These are phyloP conservation scores for Boeremia lycopersici DNA, from an alignment of 2,329 filamentous ascomycete genomes.

Conservation along the genomic window DNA sequence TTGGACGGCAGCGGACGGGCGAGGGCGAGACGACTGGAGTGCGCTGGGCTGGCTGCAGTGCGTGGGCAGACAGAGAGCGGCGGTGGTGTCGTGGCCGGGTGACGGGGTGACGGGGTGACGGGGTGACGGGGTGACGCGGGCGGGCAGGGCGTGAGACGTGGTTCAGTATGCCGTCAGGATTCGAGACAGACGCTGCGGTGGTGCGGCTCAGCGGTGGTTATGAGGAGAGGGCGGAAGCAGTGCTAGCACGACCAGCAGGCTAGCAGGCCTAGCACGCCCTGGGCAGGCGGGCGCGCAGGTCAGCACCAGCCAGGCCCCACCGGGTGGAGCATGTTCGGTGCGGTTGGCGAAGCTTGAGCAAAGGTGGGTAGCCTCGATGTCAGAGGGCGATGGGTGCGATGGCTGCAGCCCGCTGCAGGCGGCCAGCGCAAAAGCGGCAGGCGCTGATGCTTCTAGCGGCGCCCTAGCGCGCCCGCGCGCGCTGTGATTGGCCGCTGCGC, in stretches of 20 bases:
- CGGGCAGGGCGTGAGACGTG: constrained; percentile 30
- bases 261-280: constrained; percentile 16
- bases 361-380: constrained; percentile 22
- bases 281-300: constrained; percentile 15
- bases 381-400: constrained; percentile 14
- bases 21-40: constrained; percentile 1
- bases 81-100: background rate
- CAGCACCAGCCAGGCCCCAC: constrained; percentile 27
- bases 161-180: constrained; percentile 23
- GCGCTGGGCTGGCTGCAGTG: background rate
- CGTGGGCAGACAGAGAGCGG: constrained; percentile 16
- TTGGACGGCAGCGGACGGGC: constrained; percentile 10
- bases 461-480: background rate
- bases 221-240: constrained; percentile 33
- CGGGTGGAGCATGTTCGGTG: constrained; percentile 18
- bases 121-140: constrained; percentile 13
- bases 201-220: constrained; percentile 47
- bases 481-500: constrained; percentile 6
- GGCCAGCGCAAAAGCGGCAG: constrained; percentile 21
- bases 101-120: too few relatives aligned
- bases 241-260: constrained; percentile 15
- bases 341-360: constrained; percentile 18
- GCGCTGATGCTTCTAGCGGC: constrained; percentile 14
- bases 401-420: constrained; percentile 12
- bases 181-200: constrained; percentile 27